Base-by-base conservation (phyloP, 139 green algal genomes). In the Klebsormidium nitens region DNA sequence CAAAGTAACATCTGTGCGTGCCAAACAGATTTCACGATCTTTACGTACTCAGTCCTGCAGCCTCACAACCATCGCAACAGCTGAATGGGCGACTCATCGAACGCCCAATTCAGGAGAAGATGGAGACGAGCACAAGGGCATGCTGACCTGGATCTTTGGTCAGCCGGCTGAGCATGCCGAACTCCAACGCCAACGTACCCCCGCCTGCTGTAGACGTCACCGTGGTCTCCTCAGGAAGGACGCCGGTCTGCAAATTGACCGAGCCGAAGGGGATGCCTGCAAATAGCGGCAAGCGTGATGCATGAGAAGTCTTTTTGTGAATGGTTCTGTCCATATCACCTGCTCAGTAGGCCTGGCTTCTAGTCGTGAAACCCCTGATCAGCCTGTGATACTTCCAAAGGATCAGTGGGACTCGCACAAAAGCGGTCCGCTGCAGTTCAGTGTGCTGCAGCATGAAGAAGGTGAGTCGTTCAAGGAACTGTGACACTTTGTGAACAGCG, bases 141-240 rank as follows among this genome's bases (percentile, higher is more conserved):
- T 3, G 47, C 65, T 28, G 35, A 66, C 70, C 70, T 65, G 64
- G 62, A 52, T 80, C 44, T 5, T 66, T 66, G 17, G 72, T 80
- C 36, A 80, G 36, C 1, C 72, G 72, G 8, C 65, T 76, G 39
- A 80, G 59, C 19, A 80, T 37, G 2, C 72, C 72, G 36, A 87
- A 86, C 74, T 87, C 81, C 17, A 87, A 42, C 8, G 36, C 40
- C 3, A 87, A 46, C 19, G 81, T 80, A 11, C 81, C 81, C 5
- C 47, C 69, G 19, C 72, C 75, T 38, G 81, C 81, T 29, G 73
- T 80, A 34, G 59, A 78, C 31, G 81, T 83, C n/a, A 80, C 39
- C 8, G 40, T 59, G n/a, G 69, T 78, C 50, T 77, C 70, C 23
- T 74, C 69, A 5, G 31, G 5, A 14, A 5, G 8, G 3, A 77